Evolutionary conservation across 2,329 filamentous ascomycete species (phyloP).

Genomic region (Trichoderma semiorbis): DNA sequence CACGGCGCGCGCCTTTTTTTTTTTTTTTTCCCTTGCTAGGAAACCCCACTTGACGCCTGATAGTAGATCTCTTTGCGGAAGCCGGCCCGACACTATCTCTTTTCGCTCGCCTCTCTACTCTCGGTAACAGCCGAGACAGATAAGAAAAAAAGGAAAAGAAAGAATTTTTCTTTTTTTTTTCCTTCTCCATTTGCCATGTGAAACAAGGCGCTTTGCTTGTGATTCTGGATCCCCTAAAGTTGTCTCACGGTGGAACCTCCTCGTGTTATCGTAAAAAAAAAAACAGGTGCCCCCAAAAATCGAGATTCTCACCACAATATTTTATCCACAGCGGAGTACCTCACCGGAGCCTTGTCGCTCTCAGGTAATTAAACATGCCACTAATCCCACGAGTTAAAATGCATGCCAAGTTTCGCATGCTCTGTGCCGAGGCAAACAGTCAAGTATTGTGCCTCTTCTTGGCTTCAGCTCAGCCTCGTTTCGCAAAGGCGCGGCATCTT

Average conservation of each 20-base stretch:
- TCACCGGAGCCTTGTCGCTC: not conserved
- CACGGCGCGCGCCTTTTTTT: not conserved
- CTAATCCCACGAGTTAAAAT: not conserved
- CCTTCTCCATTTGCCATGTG: not conserved
- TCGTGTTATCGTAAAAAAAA: not conserved
- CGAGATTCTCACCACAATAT: not conserved
- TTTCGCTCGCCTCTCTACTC: not conserved
- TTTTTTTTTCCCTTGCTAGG: not conserved
- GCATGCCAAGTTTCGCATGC: not conserved
- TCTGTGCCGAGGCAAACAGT: not conserved
- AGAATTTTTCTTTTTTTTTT: not conserved
- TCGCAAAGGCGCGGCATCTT: not conserved
- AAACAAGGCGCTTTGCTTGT: not conserved
- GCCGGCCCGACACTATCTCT: not conserved
- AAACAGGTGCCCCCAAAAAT: not conserved
- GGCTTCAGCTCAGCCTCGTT: not conserved
- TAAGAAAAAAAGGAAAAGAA: not conserved
- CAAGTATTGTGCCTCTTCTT: not conserved
- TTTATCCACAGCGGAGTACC: not conserved
- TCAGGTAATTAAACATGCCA: not conserved
- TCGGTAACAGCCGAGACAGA: not conserved
- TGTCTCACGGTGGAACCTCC: not conserved
- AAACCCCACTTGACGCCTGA: not conserved
- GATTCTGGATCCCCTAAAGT: not conserved
- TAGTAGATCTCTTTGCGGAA: not conserved